phyloP scores from a whole-genome alignment of 2,329 filamentous ascomycete species.

The Fusarium cyanostomum region DNA sequence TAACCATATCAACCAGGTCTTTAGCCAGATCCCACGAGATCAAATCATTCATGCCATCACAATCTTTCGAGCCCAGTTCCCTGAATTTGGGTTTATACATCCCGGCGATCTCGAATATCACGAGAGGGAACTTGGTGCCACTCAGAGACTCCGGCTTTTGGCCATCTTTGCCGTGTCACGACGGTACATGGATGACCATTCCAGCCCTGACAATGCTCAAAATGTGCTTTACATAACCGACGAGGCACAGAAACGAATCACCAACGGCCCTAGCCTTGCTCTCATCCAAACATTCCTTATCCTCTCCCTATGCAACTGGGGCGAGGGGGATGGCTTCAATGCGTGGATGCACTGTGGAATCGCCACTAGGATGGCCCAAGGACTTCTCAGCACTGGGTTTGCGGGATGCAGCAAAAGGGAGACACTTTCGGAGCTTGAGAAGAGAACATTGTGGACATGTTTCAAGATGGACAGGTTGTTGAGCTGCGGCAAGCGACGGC shows the following conservation, averaged over 20 bases:
- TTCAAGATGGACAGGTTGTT: constrained; percentile 39
- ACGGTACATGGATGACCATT: constrained; percentile 10
- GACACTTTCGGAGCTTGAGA: constrained; percentile 34
- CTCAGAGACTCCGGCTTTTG: constrained; percentile 31
- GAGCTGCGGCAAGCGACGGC: constrained; percentile 36
- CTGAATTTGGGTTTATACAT: constrained; percentile 38
- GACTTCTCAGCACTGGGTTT: constrained; percentile 32
- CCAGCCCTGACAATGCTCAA: background rate
- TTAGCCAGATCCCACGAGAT: constrained; percentile 1
- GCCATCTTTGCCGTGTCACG: constrained; percentile 25
- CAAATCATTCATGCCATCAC: constrained; percentile 21
- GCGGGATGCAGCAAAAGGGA: constrained; percentile 22
- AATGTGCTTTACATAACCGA: constrained; percentile 5
- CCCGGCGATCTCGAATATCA: constrained; percentile 39
- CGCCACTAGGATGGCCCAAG: constrained; percentile 39
- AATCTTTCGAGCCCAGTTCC: constrained; percentile 36
- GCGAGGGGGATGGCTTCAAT: constrained; percentile 40
- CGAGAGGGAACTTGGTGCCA: background rate
- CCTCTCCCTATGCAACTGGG: constrained; percentile 38
- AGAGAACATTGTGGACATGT: constrained; percentile 37
- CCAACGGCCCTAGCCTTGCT: constrained; percentile 17
- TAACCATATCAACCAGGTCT: constrained; percentile 5
- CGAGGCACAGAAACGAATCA: constrained; percentile 29
- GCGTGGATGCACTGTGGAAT: constrained; percentile 43
- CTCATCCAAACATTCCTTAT: constrained; percentile 38